Base-by-base conservation (phyloP, 78 protist species). In the Capsaspora owczarzaki region DNA sequence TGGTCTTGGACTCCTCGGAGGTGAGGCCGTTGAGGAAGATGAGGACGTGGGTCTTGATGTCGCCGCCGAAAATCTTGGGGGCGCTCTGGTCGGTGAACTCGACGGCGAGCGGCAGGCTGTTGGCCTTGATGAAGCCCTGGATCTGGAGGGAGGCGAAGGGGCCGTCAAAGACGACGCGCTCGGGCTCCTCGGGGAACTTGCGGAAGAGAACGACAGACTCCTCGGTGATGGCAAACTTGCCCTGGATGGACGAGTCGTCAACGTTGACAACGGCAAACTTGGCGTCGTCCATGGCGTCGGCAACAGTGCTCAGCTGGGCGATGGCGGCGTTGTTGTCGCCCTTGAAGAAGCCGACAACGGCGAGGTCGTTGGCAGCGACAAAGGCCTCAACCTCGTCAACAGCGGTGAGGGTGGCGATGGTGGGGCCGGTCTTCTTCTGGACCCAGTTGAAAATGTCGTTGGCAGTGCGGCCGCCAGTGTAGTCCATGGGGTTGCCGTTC, bases 401-500 rank as follows among this genome's bases (percentile, higher is more conserved):
- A 25, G 81, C 35, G 60, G 41, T 85, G 71, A 91, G 33, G 29
- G 37, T 53, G 60, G 78, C 20, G 42, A 80, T 47, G 37, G 87
- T 61, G 63, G 94, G 94, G 78, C 75, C 76, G n/a, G 84, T 75
- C 46, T 71, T 79, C 70, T 84, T 89, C 40, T 38, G 33, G 1
- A 66, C 33, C 29, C 10, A 87, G 74, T 12, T 41, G 66, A 80
- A 76, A n/a, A 85, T 80, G 49, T 2, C 78, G 31, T 68, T 60
- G 31, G 40, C 43, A 2, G 66, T 71, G 63, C 88, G 70, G 70
- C 80, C 83, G 31, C 83, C 88, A 29, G 74, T 89, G 85, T 85
- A 91, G 72, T 89, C 93, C 47, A 47, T 70, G 42, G 84, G 85
- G 22, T 66, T 47, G 44, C 91, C 94, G n/a, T 85, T 79, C 23